These are phyloP conservation scores for Boletus insuetus DNA, from an alignment of 768 basidiomycete species.

Conservation along the genomic window DNA sequence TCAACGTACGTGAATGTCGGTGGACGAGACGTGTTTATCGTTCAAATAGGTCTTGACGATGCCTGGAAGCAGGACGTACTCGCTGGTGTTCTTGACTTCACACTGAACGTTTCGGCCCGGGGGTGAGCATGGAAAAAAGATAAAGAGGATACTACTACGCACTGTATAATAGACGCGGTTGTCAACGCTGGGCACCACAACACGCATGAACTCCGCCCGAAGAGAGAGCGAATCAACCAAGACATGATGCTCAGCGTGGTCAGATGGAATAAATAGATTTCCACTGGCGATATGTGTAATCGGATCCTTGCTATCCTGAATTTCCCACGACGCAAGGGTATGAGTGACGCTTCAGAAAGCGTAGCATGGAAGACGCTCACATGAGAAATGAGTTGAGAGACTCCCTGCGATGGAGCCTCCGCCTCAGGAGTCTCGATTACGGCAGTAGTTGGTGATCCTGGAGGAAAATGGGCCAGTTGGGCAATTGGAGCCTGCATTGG, in stretches of 20 bases:
- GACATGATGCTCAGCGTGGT: constrained; percentile 10
- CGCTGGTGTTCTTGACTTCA: constrained; percentile 26
- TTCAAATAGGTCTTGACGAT: constrained; percentile 28
- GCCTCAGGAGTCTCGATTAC: background rate
- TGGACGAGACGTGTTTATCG: constrained; percentile 27
- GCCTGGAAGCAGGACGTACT: constrained; percentile 28
- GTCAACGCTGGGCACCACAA: constrained; percentile 20
- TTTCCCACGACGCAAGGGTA: background rate
- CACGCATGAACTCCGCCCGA: constrained; percentile 20
- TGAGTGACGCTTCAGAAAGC: background rate
- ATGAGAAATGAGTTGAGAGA: constrained; percentile 13
- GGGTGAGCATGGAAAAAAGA: background rate
- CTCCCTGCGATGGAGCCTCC: background rate
- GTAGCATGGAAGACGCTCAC: background rate
- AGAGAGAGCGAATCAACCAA: constrained; percentile 23
- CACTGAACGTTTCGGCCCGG: constrained; percentile 13
- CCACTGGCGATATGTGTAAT: constrained; percentile 18
- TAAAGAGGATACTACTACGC: background rate
- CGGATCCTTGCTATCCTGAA: constrained; percentile 16
- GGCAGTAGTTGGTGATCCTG: too few species aligned
- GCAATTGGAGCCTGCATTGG: too few species aligned
- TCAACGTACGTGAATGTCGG: constrained; percentile 18
- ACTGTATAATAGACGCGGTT: constrained; percentile 22
- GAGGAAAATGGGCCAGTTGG: too few species aligned
- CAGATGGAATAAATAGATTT: constrained; percentile 16